Evolutionary conservation across 2,329 filamentous ascomycete genomes (phyloP).

Genomic region (Trichoderma sp.): DNA sequence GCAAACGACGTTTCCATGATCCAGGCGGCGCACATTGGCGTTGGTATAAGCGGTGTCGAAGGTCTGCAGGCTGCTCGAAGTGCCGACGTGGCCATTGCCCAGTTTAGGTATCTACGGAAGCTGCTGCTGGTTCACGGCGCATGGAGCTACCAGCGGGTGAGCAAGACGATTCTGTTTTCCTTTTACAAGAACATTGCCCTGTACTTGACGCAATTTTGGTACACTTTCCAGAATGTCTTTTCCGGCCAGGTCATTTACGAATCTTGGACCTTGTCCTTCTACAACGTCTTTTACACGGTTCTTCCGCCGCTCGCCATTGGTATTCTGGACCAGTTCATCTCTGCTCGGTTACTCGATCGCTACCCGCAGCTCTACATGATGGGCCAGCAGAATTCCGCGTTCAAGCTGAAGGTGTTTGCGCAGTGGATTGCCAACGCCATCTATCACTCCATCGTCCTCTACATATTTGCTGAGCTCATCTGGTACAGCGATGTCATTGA

Average conservation of each 20-base stretch:
- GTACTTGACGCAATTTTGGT: constrained; percentile 99
- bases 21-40: constrained; percentile 94
- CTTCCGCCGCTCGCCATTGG: constrained; percentile 91
- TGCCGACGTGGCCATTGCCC: constrained; percentile 92
- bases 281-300: constrained; percentile 98
- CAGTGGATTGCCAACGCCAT: constrained; percentile 94
- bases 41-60: constrained; percentile 96
- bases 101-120: constrained; percentile 94
- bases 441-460: constrained; percentile 93
- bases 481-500: constrained; percentile 80
- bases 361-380: constrained; percentile 96
- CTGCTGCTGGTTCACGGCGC: constrained; percentile 91
- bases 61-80: constrained; percentile 95
- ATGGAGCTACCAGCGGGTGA: constrained; percentile 97
- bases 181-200: constrained; percentile 99
- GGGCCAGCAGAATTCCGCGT: constrained; percentile 90
- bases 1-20: constrained; percentile 99
- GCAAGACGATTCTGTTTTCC: constrained; percentile 95
- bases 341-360: constrained; percentile 85
- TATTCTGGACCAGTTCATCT: constrained; percentile 97
- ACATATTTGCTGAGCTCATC: constrained; percentile 79
- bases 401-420: constrained; percentile 88
- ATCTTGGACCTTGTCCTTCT: constrained; percentile 99
- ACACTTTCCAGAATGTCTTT: constrained; percentile 97
- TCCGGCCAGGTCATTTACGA: constrained; percentile 98